Conservation (phyloP, 1,284 basidiomycete genomes). For the Naganishia sp. region DNA sequence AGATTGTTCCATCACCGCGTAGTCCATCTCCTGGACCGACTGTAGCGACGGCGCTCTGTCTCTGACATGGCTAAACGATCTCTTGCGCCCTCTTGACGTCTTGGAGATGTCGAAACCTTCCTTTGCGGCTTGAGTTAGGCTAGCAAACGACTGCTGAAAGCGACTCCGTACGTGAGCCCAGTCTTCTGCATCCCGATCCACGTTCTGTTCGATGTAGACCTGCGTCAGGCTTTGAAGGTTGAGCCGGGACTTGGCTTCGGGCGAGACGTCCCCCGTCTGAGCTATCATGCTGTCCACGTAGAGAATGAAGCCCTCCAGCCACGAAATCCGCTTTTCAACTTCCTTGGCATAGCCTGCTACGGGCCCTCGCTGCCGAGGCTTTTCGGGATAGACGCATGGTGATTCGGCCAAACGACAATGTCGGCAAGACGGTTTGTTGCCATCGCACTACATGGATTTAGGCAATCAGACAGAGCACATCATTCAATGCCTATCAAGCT, state of each 20-base stretch:
- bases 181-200: slow-evolving; percentile 19
- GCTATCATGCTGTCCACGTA: slow-evolving; percentile 6
- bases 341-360: slow-evolving; percentile 25
- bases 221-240: slow-evolving; percentile 5
- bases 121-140: slow-evolving; percentile 22
- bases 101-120: slow-evolving; percentile 14
- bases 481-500: not conserved
- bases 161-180: slow-evolving; percentile 9
- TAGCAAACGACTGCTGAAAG: slow-evolving; percentile 20
- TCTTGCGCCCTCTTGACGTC: slow-evolving; percentile 11
- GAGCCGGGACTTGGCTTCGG: not conserved
- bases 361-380: slow-evolving; percentile 24
- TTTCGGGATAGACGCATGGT: slow-evolving; percentile 26
- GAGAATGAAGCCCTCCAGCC: slow-evolving; percentile 27
- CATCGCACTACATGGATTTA: slow-evolving; percentile 5
- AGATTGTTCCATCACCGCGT: not conserved
- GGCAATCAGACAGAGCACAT: not conserved
- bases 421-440: slow-evolving; percentile 21
- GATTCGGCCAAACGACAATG: slow-evolving; percentile 24
- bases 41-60: slow-evolving; percentile 14
- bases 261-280: not conserved
- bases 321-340: slow-evolving; percentile 19
- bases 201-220: slow-evolving; percentile 19
- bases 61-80: slow-evolving; percentile 16
- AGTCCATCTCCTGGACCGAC: not conserved